Evolutionary conservation across 176 grass and related monocot genomes (phyloP), one percentile per base, ranked within the genome.

Genomic region (Cymbopogon citratus): DNA sequence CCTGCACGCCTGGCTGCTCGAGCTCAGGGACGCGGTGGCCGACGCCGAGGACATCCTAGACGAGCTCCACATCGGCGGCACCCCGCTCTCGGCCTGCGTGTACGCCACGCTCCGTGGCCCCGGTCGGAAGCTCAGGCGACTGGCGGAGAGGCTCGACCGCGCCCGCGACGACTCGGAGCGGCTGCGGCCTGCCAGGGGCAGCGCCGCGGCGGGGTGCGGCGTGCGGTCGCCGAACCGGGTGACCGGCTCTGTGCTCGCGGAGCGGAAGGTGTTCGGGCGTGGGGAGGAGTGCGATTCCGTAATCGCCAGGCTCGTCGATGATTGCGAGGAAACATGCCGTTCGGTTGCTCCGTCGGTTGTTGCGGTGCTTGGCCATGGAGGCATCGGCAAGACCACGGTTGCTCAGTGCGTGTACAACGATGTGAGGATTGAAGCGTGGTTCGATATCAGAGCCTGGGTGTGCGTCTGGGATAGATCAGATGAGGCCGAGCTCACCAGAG

Each of bases 381-480:
- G 88, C 11, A 69, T 94, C 23, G 91, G 91, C 34, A 94, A 91
- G 70, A 93, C 88, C 11, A 77, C 75, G 43, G 73, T 93, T 35
- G 88, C 88, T 2, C 91, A 93, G 49, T n/a, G 72, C 11, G 78
- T 88, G 14, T 90, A 88, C 63, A 93, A 83, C 36, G 43, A 88
- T 34, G 28, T 33, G 46, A 88, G 79, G 51, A 13, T 90, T 12
- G 33, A 85, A 39, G 21, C 0, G 1, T 29, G 79, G 5, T 93
- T 93, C 39, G 81, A 90, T 49, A 11, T 86, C 24, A 88, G 72
- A 38, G 84, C 87, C 1, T 93, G 91, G 88, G 36, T 90, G 12
- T 87, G 85, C 36, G 82, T 86, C 44, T 75, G 67, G 80, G 78
- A 88, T 60, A 74, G 77, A 12, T 87, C 74, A 29, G 77, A 78